Base-by-base conservation (phyloP, 371 early-diverging fungal genomes). In the Mucor piriformis region DNA sequence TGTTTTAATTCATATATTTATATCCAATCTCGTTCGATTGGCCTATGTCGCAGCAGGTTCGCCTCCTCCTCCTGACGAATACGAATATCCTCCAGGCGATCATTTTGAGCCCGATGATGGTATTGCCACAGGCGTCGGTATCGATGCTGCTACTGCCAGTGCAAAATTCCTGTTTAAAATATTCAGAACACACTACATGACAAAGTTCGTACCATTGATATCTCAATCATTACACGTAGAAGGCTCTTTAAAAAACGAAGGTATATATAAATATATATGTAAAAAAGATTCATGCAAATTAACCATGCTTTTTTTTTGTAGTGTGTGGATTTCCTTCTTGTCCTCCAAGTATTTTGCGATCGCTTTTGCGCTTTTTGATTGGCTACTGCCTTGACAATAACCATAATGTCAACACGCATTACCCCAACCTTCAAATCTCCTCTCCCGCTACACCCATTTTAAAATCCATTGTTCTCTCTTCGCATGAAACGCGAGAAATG, bases 91-190 rank as follows among this genome's bases (percentile, higher is more conserved):
- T 6, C 73, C 69, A 11, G 79, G 77, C 3, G 85, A 86, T 32
- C 70, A 76, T 13, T 65, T 76, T 29, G 83, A 85, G 40, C 71
- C 74, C 6, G 84, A 86, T 35, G 84, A 85, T 64, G 86, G 85
- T 0, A 85, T 86, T 52, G 87, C 88, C 0, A 77, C 82, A 1
- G 86, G 87, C 21, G 77, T 86, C 23, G 85, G 88, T 6, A 86
- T 88, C 47, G 88, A 88, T 71, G 83, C 87, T 25, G 87, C 88
- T 2, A 74, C 81, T 24, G 86, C 83, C 0, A 81, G 87, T 27
- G 85, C 86, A 11, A 83, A 86, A 54, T 89, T 88, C 52, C 72
- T 90, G 64, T 93, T 89, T 73, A 79, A 83, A 8, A 73, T 89
- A 25, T 81, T 90, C 52, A 76, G 83, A 43, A 82, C 83, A 5